These are phyloP conservation scores for Russula olivacea DNA, from an alignment of 768 basidiomycete species.

Conservation along the genomic window DNA sequence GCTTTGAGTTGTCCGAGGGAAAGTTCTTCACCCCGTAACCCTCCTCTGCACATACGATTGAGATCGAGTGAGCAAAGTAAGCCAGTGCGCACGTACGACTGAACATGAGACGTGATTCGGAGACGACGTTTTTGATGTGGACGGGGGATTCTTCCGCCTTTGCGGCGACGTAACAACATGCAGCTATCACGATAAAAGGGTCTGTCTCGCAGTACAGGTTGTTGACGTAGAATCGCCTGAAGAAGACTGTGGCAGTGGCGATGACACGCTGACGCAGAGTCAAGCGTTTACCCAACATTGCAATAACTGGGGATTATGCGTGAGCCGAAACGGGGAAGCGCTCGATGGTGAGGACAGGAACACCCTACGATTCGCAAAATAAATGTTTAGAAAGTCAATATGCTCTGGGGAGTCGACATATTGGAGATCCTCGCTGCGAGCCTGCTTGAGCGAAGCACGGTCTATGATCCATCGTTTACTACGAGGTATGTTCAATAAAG, in stretches of 20 bases:
- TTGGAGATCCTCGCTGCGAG: conserved; percentile 70
- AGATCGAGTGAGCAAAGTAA: not conserved
- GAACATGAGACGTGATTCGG: conserved; percentile 76
- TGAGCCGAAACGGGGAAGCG: not conserved
- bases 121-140: conserved; percentile 87
- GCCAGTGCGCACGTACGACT: conserved; percentile 43
- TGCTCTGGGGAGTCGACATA: conserved; percentile 75
- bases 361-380: conserved; percentile 72
- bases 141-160: conserved; percentile 96
- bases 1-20: conserved; percentile 78
- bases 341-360: not conserved
- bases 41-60: conserved; percentile 37
- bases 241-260: conserved; percentile 92
- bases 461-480: conserved; percentile 94
- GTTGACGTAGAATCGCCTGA: conserved; percentile 94
- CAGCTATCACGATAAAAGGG: conserved; percentile 85
- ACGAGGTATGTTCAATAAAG: conserved; percentile 1
- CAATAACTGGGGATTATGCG: conserved; percentile 54
- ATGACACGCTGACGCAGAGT: conserved; percentile 83
- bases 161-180: conserved; percentile 93
- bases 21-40: conserved; percentile 76
- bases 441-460: conserved; percentile 62
- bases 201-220: conserved; percentile 96
- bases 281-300: conserved; percentile 80
- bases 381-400: conserved; percentile 78